A percentile compares a stretch with the other conserved stretches of the same genome.
phyloP scores from a whole-genome alignment of 2,329 filamentous ascomycete species.

The Neonectria neomacrospora region DNA sequence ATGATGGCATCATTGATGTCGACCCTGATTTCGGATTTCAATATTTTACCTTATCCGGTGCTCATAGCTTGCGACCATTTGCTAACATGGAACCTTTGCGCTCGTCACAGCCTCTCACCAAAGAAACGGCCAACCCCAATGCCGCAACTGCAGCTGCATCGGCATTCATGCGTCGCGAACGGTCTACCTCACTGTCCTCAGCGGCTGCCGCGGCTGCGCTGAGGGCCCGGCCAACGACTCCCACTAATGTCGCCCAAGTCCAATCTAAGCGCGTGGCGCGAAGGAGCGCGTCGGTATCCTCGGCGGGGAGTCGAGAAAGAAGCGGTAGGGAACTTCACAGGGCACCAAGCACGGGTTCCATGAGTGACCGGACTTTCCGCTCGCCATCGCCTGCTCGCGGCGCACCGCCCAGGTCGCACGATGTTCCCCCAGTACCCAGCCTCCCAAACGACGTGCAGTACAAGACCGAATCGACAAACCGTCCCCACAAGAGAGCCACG shows the following conservation, averaged over 20 bases:
- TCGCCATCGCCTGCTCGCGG: constrained; percentile 72
- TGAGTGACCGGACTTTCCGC: constrained; percentile 90
- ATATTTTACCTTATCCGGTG: constrained; percentile 12
- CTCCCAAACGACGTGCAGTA: constrained; percentile 65
- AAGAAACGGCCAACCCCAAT: constrained; percentile 73
- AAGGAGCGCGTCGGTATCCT: constrained; percentile 78
- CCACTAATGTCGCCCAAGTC: constrained; percentile 82
- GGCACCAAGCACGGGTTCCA: constrained; percentile 78
- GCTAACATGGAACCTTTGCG: constrained; percentile 43
- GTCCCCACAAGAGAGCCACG: constrained; percentile 52
- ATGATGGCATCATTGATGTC: neutral
- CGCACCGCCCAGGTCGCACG: constrained; percentile 52
- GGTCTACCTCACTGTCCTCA: constrained; percentile 75
- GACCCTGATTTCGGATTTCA: neutral
- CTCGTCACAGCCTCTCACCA: constrained; percentile 67
- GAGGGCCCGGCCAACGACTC: constrained; percentile 79
- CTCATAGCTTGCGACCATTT: constrained; percentile 16
- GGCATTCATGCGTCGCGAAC: constrained; percentile 78
- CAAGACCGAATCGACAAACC: constrained; percentile 42
- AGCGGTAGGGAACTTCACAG: constrained; percentile 66
- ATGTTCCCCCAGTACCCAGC: constrained; percentile 79
- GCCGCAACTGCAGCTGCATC: constrained; percentile 84
- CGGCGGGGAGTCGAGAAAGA: constrained; percentile 63
- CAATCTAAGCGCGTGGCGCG: constrained; percentile 88
- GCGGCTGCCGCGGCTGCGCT: constrained; percentile 89